Evolutionary conservation across 2,329 filamentous ascomycete genomes (phyloP).

Genomic region (Alternaria sp.): DNA sequence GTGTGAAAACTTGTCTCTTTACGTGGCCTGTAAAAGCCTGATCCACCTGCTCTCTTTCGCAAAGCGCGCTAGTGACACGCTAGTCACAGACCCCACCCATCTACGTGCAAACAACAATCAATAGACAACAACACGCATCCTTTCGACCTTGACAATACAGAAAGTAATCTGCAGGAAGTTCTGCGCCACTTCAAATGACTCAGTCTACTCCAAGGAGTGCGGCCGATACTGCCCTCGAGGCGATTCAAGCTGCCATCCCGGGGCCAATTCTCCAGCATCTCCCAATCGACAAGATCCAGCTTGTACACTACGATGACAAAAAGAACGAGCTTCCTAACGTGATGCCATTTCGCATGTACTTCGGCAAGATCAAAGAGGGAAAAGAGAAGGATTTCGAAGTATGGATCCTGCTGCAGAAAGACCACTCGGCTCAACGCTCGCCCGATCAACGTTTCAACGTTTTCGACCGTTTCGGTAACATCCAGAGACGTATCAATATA

Average conservation of each 20-base stretch:
- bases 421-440: background rate
- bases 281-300: background rate
- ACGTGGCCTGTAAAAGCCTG: too few species aligned
- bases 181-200: background rate
- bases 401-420: background rate
- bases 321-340: background rate
- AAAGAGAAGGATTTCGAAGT: background rate
- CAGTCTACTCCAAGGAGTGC: background rate
- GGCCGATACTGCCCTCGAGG: background rate
- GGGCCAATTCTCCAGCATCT: background rate
- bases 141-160: background rate
- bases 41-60: background rate
- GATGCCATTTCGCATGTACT: background rate
- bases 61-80: slow-evolving; percentile 2
- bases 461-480: background rate
- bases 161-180: background rate
- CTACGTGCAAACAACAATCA: background rate
- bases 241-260: background rate
- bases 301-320: background rate
- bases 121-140: background rate
- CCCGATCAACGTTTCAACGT: background rate
- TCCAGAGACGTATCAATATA: background rate
- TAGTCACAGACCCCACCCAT: background rate
- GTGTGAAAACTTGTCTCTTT: too few species aligned
- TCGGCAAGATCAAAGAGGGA: background rate